These are phyloP conservation scores for Isatis tinctoria DNA, from an alignment of 345 rosid genomes.

Conservation along the genomic window DNA sequence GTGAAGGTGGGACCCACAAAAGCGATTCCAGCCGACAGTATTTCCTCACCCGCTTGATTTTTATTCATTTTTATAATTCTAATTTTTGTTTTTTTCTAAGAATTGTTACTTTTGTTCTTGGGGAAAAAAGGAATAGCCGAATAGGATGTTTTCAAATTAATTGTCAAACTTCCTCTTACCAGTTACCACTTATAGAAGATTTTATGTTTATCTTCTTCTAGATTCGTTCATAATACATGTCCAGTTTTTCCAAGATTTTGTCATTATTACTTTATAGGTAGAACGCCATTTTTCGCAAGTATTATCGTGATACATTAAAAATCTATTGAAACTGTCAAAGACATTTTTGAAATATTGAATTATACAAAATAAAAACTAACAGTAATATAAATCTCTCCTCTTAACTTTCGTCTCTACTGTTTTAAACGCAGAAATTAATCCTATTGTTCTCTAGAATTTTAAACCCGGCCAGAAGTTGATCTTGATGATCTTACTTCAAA, in stretches of 20 bases:
- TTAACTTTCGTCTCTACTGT: too few species aligned
- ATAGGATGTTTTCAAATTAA: background rate
- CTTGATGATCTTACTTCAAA: too few species aligned
- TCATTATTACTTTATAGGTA: slow-evolving; percentile 5
- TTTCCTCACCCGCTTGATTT: slow-evolving; percentile 2
- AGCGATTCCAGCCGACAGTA: slow-evolving; percentile 26
- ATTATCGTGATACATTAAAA: background rate
- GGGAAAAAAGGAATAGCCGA: background rate
- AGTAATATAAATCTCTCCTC: background rate
- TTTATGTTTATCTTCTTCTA: slow-evolving; percentile 21
- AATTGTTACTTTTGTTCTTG: background rate
- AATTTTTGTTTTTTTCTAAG: background rate
- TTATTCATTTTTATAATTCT: background rate
- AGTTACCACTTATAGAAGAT: slow-evolving; percentile 15
- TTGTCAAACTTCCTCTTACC: background rate
- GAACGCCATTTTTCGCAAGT: background rate
- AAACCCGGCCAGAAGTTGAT: too few species aligned
- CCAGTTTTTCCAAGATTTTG: background rate
- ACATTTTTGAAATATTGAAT: background rate
- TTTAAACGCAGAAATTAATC: too few species aligned
- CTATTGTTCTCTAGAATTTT: too few species aligned
- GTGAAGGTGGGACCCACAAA: slow-evolving; percentile 8
- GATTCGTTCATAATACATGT: slow-evolving; percentile 8
- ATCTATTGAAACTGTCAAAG: too few species aligned
- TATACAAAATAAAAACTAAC: background rate